Evolutionary conservation across 306 rosid species (phyloP).

Genomic region (Erythrophleum fordii): DNA sequence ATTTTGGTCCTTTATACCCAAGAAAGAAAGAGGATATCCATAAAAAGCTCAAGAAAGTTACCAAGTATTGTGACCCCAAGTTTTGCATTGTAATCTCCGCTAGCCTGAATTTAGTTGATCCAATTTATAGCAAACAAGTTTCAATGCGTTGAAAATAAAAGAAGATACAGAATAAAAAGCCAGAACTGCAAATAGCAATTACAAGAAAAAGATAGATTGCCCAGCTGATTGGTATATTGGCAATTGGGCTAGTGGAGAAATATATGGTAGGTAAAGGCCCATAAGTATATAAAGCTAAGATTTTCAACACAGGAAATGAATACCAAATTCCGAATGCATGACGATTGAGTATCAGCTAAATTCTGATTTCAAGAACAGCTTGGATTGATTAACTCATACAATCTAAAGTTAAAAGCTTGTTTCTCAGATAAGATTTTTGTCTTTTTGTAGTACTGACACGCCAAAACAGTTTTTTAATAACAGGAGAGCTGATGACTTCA

Average conservation of each 20-base stretch:
- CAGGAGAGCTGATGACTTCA: background rate
- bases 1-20: background rate
- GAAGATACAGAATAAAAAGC: background rate
- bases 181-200: background rate
- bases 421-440: background rate
- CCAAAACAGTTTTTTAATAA: background rate
- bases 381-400: slow-evolving; percentile 1
- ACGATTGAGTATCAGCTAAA: background rate
- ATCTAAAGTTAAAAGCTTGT: background rate
- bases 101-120: slow-evolving; percentile 62
- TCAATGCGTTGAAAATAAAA: background rate
- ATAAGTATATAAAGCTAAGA: background rate
- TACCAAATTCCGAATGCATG: background rate
- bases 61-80: slow-evolving; percentile 94
- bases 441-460: background rate
- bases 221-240: background rate
- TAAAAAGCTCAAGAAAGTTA: slow-evolving; percentile 37
- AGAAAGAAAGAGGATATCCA: background rate
- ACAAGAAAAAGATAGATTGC: background rate
- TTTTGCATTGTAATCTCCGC: slow-evolving; percentile 84
- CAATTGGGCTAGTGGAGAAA: slow-evolving; percentile 2
- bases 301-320: background rate
- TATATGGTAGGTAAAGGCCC: background rate
- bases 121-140: slow-evolving; percentile 38
- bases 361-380: background rate